Conservation (phyloP, 768 basidiomycete species). For the Gloeopeniophorella convolvens region DNA sequence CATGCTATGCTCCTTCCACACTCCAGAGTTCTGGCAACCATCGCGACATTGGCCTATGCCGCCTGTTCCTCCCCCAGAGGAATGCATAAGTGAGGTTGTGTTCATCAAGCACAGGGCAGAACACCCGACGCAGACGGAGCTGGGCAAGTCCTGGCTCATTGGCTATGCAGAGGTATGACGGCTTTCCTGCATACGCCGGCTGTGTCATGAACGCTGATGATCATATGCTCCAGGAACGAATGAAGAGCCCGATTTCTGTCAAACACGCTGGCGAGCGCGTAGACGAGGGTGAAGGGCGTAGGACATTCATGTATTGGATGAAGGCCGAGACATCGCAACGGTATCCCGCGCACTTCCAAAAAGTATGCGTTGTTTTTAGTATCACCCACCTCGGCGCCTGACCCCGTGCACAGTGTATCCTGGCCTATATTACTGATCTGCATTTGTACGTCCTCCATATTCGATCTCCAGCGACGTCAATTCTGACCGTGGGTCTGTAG, state of each 20-base stretch:
- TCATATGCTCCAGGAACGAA: constrained; percentile 46
- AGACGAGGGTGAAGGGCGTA: constrained; percentile 37
- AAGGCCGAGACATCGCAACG: constrained; percentile 59
- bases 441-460: constrained; percentile 54
- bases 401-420: constrained; percentile 49
- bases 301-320: constrained; percentile 73
- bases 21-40: constrained; percentile 71
- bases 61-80: constrained; percentile 46
- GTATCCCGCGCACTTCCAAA: constrained; percentile 70
- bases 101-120: constrained; percentile 28
- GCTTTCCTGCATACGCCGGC: background rate
- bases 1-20: constrained; percentile 77
- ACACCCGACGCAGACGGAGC: constrained; percentile 30
- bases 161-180: constrained; percentile 26
- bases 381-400: background rate
- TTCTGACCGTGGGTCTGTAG: constrained; percentile 32
- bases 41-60: constrained; percentile 66
- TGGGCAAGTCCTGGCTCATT: constrained; percentile 29
- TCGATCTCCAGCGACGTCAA: no score
- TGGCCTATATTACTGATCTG: constrained; percentile 74
- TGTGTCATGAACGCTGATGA: background rate
- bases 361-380: constrained; percentile 38
- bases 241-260: constrained; percentile 61
- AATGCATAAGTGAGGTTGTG: constrained; percentile 28
- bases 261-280: constrained; percentile 44